Percentiles rank a stretch among this genome's conserved stretches.
phyloP scores from a whole-genome alignment of 2,329 filamentous ascomycete genomes.

The Aspergillus sp. region DNA sequence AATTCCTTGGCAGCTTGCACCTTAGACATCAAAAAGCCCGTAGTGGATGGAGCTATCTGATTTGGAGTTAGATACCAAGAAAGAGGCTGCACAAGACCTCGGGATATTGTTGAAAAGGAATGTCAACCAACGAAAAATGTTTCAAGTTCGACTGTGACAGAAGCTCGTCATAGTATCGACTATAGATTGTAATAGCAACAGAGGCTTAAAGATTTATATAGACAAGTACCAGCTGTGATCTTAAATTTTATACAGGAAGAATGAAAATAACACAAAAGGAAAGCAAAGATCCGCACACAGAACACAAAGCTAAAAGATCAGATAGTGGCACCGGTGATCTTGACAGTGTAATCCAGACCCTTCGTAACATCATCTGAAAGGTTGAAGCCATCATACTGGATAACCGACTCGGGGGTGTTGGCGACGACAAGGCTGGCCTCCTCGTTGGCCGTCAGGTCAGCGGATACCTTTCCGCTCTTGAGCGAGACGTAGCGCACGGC shows the following conservation, averaged over 20 bases:
- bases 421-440: constrained; percentile 11
- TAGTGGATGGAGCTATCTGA: too few species aligned
- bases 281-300: neutral
- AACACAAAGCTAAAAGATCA: neutral
- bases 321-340: neutral
- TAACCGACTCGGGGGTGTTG: constrained; percentile 4
- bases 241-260: neutral
- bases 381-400: constrained; percentile 8
- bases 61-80: too few species aligned
- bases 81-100: too few species aligned
- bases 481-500: constrained; percentile 8
- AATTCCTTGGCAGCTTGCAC: too few species aligned
- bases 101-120: too few species aligned
- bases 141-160: too few species aligned
- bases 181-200: neutral
- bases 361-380: neutral
- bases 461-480: constrained; percentile 2
- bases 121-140: too few species aligned
- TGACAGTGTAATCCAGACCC: neutral
- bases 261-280: neutral
- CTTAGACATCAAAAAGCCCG: too few species aligned
- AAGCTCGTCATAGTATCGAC: too few species aligned
- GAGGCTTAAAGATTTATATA: neutral
- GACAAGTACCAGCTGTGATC: neutral
- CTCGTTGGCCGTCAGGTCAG: neutral